phyloP scores from a whole-genome alignment of 1,139 yeast species.

The Suhomyces bribrorum region DNA sequence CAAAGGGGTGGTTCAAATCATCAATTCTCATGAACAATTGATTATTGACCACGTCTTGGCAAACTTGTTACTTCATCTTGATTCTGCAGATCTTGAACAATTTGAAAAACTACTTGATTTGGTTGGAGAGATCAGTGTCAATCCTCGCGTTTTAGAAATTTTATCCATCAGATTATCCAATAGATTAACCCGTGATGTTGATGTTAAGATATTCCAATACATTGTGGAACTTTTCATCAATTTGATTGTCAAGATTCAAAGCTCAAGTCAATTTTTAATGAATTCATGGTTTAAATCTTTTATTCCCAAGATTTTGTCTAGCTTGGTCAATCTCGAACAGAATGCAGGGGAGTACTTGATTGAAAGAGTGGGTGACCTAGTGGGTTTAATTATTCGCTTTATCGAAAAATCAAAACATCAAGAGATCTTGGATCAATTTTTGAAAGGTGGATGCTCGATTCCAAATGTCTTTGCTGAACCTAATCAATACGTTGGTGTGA shows the following conservation, averaged over 20 bases:
- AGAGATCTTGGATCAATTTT: constrained; percentile 35
- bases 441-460: constrained; percentile 23
- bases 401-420: constrained; percentile 42
- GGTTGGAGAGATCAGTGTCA: constrained; percentile 46
- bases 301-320: constrained; percentile 31
- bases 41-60: constrained; percentile 66
- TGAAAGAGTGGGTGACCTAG: constrained; percentile 39
- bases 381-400: constrained; percentile 40
- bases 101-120: constrained; percentile 41
- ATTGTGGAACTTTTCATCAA: constrained; percentile 30
- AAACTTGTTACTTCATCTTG: constrained; percentile 46
- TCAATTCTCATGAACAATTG: constrained; percentile 29
- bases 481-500: constrained; percentile 46
- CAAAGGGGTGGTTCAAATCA: constrained; percentile 54
- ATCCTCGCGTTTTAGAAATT: constrained; percentile 50
- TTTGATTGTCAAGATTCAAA: constrained; percentile 26
- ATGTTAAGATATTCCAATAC: constrained; percentile 17
- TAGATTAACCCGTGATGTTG: constrained; percentile 30
- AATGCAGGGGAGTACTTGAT: constrained; percentile 12
- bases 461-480: constrained; percentile 31
- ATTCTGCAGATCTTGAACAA: constrained; percentile 25
- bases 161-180: constrained; percentile 52
- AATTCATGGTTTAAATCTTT: constrained; percentile 46
- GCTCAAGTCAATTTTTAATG: constrained; percentile 32
- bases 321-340: constrained; percentile 10